Percentiles rank a stretch among this genome's conserved stretches.
Evolutionary conservation across 176 grass and related monocot genomes (phyloP).

Genomic region (Cocos nucifera): DNA sequence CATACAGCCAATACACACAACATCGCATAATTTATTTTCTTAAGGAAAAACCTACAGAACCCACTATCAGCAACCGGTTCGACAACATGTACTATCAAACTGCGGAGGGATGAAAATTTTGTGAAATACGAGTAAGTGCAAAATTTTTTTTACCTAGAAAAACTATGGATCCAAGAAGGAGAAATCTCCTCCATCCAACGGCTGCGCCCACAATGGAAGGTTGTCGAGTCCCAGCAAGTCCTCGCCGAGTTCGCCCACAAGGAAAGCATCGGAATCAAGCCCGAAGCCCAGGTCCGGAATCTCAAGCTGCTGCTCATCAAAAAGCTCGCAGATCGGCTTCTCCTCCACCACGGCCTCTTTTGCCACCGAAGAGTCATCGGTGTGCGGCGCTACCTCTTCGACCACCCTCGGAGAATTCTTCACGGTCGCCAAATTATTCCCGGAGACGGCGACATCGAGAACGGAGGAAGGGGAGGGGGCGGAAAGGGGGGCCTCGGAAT

Average conservation of each 20-base stretch:
- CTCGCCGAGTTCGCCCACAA: constrained; percentile 6
- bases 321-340: background rate
- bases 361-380: too few relatives aligned
- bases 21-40: too few relatives aligned
- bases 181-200: constrained; percentile 14
- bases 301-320: background rate
- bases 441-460: background rate
- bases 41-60: too few relatives aligned
- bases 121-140: too few relatives aligned
- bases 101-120: too few relatives aligned
- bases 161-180: constrained; percentile 1
- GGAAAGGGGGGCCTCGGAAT: background rate
- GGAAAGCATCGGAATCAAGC: constrained; percentile 1
- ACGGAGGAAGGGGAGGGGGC: constrained; percentile 3
- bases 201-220: background rate
- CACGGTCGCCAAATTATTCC: background rate
- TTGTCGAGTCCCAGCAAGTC: constrained; percentile 4
- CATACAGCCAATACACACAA: too few relatives aligned
- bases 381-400: too few relatives aligned
- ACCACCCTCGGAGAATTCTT: background rate
- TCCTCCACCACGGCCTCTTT: background rate
- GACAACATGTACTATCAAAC: too few relatives aligned
- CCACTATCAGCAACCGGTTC: too few relatives aligned
- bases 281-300: background rate
- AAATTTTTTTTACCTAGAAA: too few relatives aligned